Conservation (phyloP, 2,329 filamentous ascomycete genomes). For the Penicillium sp. region DNA sequence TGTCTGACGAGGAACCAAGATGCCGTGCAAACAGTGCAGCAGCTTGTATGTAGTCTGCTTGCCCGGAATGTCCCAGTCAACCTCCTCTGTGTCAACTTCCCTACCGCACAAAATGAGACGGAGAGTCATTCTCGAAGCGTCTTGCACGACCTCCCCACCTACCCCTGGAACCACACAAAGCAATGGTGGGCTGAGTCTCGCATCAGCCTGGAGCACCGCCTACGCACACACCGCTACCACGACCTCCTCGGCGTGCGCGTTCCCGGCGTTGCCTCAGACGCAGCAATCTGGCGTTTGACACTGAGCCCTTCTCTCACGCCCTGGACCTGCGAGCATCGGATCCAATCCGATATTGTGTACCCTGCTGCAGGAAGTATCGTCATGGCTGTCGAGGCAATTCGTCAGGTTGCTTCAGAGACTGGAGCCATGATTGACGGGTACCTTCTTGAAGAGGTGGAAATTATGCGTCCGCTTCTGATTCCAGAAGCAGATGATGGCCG, state of each 20-base stretch:
- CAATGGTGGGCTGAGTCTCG: slow-evolving; percentile 43
- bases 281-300: slow-evolving; percentile 50
- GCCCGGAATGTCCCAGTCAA: too few species aligned
- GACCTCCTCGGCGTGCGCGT: slow-evolving; percentile 25
- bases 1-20: too few species aligned
- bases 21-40: too few species aligned
- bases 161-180: slow-evolving; percentile 46
- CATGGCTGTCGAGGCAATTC: background rate
- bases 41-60: too few species aligned
- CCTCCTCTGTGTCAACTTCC: background rate
- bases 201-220: slow-evolving; percentile 25
- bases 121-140: background rate
- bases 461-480: too few species aligned
- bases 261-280: slow-evolving; percentile 25
- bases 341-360: background rate
- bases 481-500: too few species aligned
- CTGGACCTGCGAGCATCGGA: slow-evolving; percentile 4
- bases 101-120: background rate
- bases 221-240: slow-evolving; percentile 14
- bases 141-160: slow-evolving; percentile 39
- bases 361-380: background rate
- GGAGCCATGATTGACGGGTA: too few species aligned
- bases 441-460: too few species aligned
- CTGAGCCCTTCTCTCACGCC: slow-evolving; percentile 24
- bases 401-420: background rate